Evolutionary conservation across 2,329 filamentous ascomycete genomes (phyloP).

Genomic region (Pseudocercospora ulei): DNA sequence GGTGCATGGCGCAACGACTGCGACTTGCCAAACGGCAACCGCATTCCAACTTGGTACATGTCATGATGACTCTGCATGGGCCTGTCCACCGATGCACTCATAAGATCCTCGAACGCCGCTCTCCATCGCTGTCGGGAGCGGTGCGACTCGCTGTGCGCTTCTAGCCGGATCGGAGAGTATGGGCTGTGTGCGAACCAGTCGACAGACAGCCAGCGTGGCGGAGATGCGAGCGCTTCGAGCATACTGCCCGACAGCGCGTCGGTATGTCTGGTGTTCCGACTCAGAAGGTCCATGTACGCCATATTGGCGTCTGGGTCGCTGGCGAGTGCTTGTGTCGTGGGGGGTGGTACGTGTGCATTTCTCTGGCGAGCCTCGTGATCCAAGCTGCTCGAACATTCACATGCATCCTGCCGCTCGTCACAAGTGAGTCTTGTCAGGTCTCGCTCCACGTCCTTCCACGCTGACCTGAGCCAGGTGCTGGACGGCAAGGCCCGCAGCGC

Average conservation of each 20-base stretch:
- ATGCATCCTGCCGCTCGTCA: constrained; percentile 19
- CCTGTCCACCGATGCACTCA: constrained; percentile 39
- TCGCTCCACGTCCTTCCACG: constrained; percentile 22
- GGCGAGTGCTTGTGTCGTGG: constrained; percentile 28
- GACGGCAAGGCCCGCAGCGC: constrained; percentile 42
- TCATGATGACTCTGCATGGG: constrained; percentile 25
- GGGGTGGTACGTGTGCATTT: constrained; percentile 23
- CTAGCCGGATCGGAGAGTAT: constrained; percentile 49
- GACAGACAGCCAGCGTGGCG: constrained; percentile 30
- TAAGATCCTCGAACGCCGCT: constrained; percentile 51
- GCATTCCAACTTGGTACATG: constrained; percentile 12
- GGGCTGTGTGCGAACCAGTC: constrained; percentile 37
- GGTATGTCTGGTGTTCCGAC: constrained; percentile 13
- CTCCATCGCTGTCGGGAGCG: constrained; percentile 42
- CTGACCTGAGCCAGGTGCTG: constrained; percentile 35
- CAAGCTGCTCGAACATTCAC: constrained; percentile 20
- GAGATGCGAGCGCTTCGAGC: constrained; percentile 3
- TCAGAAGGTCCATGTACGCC: constrained; percentile 21
- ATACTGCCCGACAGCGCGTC: constrained; percentile 5
- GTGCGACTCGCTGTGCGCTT: constrained; percentile 37
- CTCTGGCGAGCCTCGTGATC: constrained; percentile 23
- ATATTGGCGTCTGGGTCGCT: constrained; percentile 21
- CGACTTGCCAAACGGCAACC: constrained; percentile 16
- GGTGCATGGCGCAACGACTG: constrained; percentile 27
- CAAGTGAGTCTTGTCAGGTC: constrained; percentile 15